Evolutionary conservation across 768 basidiomycete species (phyloP), one percentile per base, ranked within the genome.

Genomic region (Psilocybe sp.): DNA sequence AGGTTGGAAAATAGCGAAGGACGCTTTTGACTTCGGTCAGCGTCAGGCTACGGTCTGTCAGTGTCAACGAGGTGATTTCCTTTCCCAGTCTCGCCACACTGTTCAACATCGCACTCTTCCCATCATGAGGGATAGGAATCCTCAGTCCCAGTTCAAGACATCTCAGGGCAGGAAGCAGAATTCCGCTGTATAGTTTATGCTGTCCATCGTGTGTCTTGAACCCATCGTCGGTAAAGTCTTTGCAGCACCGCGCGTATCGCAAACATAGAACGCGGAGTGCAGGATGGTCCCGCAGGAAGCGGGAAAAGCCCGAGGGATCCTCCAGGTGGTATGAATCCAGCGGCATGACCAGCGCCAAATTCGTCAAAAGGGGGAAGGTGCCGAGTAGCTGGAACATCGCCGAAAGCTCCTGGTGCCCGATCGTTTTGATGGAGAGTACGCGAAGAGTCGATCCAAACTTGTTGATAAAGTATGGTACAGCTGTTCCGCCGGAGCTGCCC

Each of bases 351-450:
- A 63, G 23, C 14, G 52, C 50, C 14, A 62, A 44, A 20, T 52
- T 50, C 8, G 44, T 49, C 2, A 65, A 54, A n/a, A 36, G 42
- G 5, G 54, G 61, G 34, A 62, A 60, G 1, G 45, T 9, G 1
- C 51, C 57, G 4, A 64, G 28, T 10, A 58, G 47, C 14, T 57
- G 45, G 38, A 63, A 60, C 15, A 59, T 57, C 1, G 49, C 44
- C 19, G 60, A 55, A 15, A 63, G 40, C 6, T 54, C 53, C 12
- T 58, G 53, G 36, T 62, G 57, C 8, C 58, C 57, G 8, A 58
- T 59, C 2, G 60, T 59, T 38, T 59, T 60, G 37, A 65, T 57
- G 1, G 62, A 60, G 12, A 63, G 54, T 2, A 50, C 38, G 19
- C 44, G 49, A 8, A 65, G 56, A 10, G 55, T 54, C n/a, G 49